These are phyloP conservation scores for Endocalyx cinctus DNA, from an alignment of 2,329 filamentous ascomycete genomes.

Conservation along the genomic window DNA sequence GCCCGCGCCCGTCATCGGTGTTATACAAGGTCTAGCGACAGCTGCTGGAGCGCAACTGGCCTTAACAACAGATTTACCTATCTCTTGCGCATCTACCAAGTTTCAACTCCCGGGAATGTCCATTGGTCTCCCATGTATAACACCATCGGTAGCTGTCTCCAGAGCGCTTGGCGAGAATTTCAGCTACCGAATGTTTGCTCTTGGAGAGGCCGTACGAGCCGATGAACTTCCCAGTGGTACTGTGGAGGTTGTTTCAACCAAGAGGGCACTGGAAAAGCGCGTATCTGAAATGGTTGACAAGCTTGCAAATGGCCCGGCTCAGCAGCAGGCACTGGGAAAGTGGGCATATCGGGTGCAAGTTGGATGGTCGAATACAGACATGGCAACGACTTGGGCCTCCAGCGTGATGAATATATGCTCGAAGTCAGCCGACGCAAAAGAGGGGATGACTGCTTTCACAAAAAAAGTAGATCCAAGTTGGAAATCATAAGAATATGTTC, in stretches of 20 bases:
- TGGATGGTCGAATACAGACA: constrained; percentile 9
- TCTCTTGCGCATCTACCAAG: constrained; percentile 16
- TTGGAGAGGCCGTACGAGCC: constrained; percentile 22
- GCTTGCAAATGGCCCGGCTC: constrained; percentile 19
- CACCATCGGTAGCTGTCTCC: constrained; percentile 22
- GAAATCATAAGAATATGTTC: too few species aligned
- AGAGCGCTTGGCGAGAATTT: constrained; percentile 18
- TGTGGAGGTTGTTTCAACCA: constrained; percentile 20
- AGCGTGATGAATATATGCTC: constrained; percentile 26
- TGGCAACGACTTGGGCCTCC: constrained; percentile 21
- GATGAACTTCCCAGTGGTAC: constrained; percentile 17
- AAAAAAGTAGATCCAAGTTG: too few species aligned
- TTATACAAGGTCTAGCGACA: constrained; percentile 27
- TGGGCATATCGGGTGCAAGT: constrained; percentile 32
- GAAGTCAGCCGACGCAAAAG: constrained; percentile 21
- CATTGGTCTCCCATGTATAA: constrained; percentile 28
- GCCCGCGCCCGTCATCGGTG: constrained; percentile 24
- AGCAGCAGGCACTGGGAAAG: constrained; percentile 29
- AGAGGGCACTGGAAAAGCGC: constrained; percentile 16
- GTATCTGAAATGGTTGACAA: constrained; percentile 19
- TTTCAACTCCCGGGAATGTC: constrained; percentile 25
- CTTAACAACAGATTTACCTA: constrained; percentile 24
- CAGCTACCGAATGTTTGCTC: constrained; percentile 25
- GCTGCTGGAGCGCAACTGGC: constrained; percentile 30
- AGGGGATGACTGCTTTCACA: constrained; percentile 24